A percentile compares a stretch with the other conserved stretches of the same genome.
Evolutionary conservation across 164 flowering plant species (phyloP).

Genomic region (Stephania japonica): DNA sequence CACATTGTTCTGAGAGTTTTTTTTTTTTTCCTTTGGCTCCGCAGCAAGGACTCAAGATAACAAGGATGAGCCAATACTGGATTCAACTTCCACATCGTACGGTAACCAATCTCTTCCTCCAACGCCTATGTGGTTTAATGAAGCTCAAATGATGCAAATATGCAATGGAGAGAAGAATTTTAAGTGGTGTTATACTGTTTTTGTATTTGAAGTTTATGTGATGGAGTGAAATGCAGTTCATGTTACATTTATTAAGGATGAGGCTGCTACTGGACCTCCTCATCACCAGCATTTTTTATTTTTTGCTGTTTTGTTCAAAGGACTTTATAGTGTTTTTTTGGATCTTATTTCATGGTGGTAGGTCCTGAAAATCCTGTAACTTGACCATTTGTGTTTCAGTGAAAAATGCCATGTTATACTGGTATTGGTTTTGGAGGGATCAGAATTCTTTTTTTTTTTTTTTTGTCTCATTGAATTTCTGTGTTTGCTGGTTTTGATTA

Average conservation of each 20-base stretch:
- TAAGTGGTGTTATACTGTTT: neutral
- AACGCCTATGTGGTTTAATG: neutral
- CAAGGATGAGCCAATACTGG: no score
- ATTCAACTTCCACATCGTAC: conserved; percentile 20
- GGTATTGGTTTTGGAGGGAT: neutral
- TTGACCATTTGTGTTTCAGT: neutral
- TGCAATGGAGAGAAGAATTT: no score
- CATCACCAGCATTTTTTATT: conserved; percentile 51
- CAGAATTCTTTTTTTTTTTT: no score
- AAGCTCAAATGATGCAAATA: no score
- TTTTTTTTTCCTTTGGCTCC: no score
- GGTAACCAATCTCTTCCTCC: conserved; percentile 15
- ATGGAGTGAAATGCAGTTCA: conserved; percentile 48
- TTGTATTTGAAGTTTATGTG: neutral
- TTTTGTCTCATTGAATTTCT: neutral
- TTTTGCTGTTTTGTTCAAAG: no score
- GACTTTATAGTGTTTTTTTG: no score
- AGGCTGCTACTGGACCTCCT: conserved; percentile 63
- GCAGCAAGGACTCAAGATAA: no score
- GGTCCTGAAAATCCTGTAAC: no score
- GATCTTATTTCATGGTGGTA: neutral
- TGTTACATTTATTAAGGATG: conserved; percentile 58
- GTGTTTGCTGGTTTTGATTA: neutral
- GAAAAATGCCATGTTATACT: neutral
- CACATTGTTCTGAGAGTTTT: no score